Evolutionary conservation across 345 rosid genomes (phyloP).

Genomic region (Linum trigynum): DNA sequence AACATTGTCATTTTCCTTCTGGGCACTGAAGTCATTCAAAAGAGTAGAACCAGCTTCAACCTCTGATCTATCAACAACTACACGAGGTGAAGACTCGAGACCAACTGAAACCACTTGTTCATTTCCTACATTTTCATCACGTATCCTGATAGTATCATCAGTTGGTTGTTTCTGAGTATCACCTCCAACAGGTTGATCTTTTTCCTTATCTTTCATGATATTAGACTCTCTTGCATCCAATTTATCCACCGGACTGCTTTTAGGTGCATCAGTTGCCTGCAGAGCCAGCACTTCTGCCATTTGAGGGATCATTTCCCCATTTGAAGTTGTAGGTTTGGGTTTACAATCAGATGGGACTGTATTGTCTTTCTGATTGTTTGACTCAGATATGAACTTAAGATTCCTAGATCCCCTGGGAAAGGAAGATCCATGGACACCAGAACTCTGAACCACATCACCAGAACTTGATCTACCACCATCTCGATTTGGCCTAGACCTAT

Average conservation of each 20-base stretch:
- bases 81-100: constrained; percentile 28
- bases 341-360: constrained; percentile 36
- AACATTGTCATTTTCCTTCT: constrained; percentile 35
- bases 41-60: constrained; percentile 27
- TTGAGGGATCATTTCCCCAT: constrained; percentile 48
- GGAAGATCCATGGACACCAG: constrained; percentile 61
- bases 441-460: constrained; percentile 55
- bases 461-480: constrained; percentile 79
- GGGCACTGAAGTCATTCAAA: constrained; percentile 36
- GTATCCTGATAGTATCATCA: constrained; percentile 33
- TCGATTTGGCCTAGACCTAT: constrained; percentile 76
- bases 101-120: constrained; percentile 35
- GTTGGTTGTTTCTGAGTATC: constrained; percentile 24
- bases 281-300: constrained; percentile 35
- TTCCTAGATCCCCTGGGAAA: constrained; percentile 46
- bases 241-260: constrained; percentile 31
- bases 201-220: constrained; percentile 23
- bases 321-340: constrained; percentile 37
- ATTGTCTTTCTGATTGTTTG: constrained; percentile 51
- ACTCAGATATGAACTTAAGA: constrained; percentile 40
- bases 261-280: constrained; percentile 29
- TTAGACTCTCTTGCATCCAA: constrained; percentile 32
- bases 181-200: constrained; percentile 20
- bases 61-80: constrained; percentile 28
- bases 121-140: constrained; percentile 30